Conservation (phyloP, 2,329 filamentous ascomycete species). For the Hypoxylon sp. region DNA sequence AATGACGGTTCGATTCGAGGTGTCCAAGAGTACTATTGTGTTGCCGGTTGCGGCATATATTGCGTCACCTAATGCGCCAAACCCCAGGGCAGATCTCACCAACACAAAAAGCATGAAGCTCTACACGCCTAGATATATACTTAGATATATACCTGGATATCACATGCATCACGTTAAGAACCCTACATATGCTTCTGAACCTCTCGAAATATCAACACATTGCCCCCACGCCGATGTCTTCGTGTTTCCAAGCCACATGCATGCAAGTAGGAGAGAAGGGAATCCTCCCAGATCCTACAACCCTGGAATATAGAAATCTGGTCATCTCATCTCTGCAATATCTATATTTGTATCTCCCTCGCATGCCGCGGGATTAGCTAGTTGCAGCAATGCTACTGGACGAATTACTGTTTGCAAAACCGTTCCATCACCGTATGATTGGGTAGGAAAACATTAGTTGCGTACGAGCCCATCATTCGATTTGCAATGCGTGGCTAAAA, state of each 20-base stretch:
- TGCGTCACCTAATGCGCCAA: conserved; percentile 17
- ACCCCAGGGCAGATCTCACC: conserved; percentile 34
- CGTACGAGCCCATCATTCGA: conserved; percentile 21
- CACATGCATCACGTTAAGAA: conserved; percentile 7
- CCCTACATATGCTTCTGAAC: neutral
- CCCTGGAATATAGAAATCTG: conserved; percentile 17
- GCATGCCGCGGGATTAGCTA: conserved; percentile 12
- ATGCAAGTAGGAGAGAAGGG: conserved; percentile 12
- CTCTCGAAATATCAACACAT: conserved; percentile 1
- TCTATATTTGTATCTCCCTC: conserved; percentile 31
- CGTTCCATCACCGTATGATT: conserved; percentile 39
- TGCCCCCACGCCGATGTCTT: neutral
- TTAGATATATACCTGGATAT: neutral
- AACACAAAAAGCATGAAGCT: conserved; percentile 5
- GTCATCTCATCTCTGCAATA: conserved; percentile 14
- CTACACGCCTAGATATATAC: neutral
- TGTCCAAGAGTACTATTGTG: conserved; percentile 3
- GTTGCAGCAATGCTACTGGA: neutral
- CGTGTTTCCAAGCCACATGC: conserved; percentile 24
- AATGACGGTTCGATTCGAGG: conserved; percentile 6
- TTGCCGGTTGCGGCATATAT: conserved; percentile 22
- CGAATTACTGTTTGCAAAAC: conserved; percentile 16
- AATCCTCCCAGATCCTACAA: conserved; percentile 34
- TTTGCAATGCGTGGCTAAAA: conserved; percentile 24
- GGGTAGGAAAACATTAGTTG: conserved; percentile 6